phyloP scores from a whole-genome alignment of 2,329 filamentous ascomycete genomes.

The Penicillium sp. region DNA sequence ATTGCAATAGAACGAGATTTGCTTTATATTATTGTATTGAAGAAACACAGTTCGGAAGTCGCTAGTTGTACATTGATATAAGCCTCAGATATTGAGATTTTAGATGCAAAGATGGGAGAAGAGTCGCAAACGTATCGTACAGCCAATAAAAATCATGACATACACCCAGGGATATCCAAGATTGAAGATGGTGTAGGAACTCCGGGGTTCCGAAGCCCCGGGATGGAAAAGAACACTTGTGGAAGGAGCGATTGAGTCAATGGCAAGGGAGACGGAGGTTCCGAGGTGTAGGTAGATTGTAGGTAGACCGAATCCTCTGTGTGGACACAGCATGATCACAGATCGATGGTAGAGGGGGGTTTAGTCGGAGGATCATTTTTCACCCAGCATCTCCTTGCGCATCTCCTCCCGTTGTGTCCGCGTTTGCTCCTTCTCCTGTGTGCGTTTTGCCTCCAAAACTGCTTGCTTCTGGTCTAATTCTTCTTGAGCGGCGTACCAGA shows the following conservation, averaged over 20 bases:
- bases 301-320: neutral
- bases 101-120: neutral
- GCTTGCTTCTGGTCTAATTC: constrained; percentile 30
- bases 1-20: neutral
- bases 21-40: neutral
- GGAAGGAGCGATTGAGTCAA: neutral
- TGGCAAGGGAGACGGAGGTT: neutral
- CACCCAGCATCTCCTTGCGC: constrained; percentile 38
- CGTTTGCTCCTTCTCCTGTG: constrained; percentile 31
- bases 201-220: neutral
- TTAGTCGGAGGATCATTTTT: constrained; percentile 23
- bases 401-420: constrained; percentile 37
- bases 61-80: constrained; percentile 37
- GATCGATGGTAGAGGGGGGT: neutral
- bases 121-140: constrained; percentile 18
- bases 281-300: neutral
- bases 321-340: neutral
- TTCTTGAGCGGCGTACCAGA: constrained; percentile 41
- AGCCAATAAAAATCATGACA: constrained; percentile 15
- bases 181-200: neutral
- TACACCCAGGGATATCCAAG: neutral
- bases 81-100: neutral
- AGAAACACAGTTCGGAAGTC: constrained; percentile 24
- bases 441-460: constrained; percentile 21
- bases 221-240: neutral